Evolutionary conservation across 75 land plant genomes (phyloP).

Genomic region (Pinus tabuliformis): DNA sequence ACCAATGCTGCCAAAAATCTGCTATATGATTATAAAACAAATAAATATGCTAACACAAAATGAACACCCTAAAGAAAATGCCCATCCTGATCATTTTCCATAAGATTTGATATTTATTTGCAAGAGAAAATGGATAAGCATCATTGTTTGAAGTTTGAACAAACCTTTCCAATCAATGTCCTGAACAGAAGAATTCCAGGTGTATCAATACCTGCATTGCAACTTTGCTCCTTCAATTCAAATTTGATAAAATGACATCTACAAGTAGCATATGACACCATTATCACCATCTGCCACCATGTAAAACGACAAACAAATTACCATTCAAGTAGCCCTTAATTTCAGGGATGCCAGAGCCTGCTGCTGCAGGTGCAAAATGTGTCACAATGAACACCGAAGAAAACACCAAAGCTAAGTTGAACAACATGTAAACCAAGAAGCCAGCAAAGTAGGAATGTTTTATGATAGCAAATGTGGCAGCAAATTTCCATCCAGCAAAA

Average conservation of each 20-base stretch:
- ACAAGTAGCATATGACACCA: neutral
- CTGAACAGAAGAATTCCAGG: slow-evolving; percentile 95
- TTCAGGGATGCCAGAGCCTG: slow-evolving; percentile 99
- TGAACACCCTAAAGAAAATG: neutral
- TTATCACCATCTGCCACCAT: neutral
- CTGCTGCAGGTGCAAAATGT: slow-evolving; percentile 96
- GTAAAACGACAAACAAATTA: slow-evolving; percentile 22
- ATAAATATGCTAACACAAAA: slow-evolving; percentile 2
- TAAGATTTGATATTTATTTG: neutral
- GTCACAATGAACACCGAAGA: slow-evolving; percentile 95
- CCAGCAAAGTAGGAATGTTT: slow-evolving; percentile 82
- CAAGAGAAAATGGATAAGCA: neutral
- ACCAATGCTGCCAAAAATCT: slow-evolving; percentile 99
- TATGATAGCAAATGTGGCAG: slow-evolving; percentile 83
- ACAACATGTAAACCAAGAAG: slow-evolving; percentile 67
- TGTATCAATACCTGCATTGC: slow-evolving; percentile 79
- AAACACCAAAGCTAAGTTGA: slow-evolving; percentile 78
- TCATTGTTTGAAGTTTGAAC: neutral
- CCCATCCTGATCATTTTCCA: neutral
- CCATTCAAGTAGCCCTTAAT: slow-evolving; percentile 98
- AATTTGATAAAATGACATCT: neutral
- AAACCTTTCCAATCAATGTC: slow-evolving; percentile 96
- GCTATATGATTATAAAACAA: slow-evolving; percentile 7
- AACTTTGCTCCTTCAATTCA: neutral
- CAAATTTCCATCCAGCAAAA: slow-evolving; percentile 97